These are phyloP conservation scores for Harringtonia aguacate DNA, from an alignment of 2,329 filamentous ascomycete genomes.

Conservation along the genomic window DNA sequence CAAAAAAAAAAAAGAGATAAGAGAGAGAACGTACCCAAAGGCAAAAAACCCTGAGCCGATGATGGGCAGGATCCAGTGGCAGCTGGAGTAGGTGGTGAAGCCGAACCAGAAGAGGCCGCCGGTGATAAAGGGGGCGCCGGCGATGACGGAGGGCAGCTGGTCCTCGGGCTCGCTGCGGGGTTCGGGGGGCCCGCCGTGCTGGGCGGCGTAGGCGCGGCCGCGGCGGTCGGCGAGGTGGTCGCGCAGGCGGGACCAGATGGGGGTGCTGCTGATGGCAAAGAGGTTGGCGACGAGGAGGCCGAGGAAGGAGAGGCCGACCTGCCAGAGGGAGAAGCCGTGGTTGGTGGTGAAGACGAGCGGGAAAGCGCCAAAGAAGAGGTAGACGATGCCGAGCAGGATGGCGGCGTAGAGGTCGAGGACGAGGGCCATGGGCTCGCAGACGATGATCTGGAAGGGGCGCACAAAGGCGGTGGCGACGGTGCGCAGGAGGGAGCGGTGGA, in stretches of 20 bases:
- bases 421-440: constrained; percentile 77
- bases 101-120: constrained; percentile 80
- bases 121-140: constrained; percentile 68
- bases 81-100: constrained; percentile 65
- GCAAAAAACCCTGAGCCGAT: constrained; percentile 65
- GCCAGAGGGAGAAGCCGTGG: constrained; percentile 68
- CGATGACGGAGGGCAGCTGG: constrained; percentile 64
- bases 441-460: constrained; percentile 66
- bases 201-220: constrained; percentile 33
- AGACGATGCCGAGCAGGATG: constrained; percentile 76
- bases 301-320: constrained; percentile 70
- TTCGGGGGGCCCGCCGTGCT: constrained; percentile 23
- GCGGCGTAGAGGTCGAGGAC: constrained; percentile 74
- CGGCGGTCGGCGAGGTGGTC: constrained; percentile 43
- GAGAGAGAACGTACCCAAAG: constrained; percentile 43
- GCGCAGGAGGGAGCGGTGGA: constrained; percentile 46
- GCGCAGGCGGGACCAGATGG: constrained; percentile 55
- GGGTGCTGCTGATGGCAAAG: constrained; percentile 48
- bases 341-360: constrained; percentile 64
- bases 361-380: constrained; percentile 87
- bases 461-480: constrained; percentile 50
- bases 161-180: constrained; percentile 70
- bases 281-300: constrained; percentile 61
- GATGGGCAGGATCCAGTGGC: constrained; percentile 70
- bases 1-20: background rate